Conservation (phyloP, 306 rosid genomes). For the Argentina anserina region DNA sequence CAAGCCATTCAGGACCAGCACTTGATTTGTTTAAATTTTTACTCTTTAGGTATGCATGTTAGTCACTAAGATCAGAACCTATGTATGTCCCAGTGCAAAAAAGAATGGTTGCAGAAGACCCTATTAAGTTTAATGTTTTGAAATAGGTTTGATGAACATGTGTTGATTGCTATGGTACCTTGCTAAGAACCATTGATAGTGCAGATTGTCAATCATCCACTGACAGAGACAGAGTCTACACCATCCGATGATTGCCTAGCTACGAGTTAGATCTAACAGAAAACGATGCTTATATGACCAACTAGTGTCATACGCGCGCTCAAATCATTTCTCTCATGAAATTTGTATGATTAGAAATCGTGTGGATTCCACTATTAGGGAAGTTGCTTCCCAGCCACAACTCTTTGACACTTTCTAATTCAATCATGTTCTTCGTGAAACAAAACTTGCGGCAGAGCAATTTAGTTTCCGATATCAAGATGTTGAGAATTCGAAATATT, state of each 20-base stretch:
- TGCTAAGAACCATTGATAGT: slow-evolving; percentile 21
- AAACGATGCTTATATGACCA: slow-evolving; percentile 4
- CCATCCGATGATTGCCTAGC: not conserved
- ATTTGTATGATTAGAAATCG: not conserved
- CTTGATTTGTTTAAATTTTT: slow-evolving; percentile 7
- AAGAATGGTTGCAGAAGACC: not conserved
- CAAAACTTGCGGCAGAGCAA: not conserved
- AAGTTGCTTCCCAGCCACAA: not conserved
- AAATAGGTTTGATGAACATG: not conserved
- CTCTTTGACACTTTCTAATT: not conserved
- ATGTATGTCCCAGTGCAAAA: not conserved
- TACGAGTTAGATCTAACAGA: not conserved
- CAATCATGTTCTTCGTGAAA: not conserved
- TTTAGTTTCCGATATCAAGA: not conserved
- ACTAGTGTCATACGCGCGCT: not conserved
- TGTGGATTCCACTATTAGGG: not conserved
- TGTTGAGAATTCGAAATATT: not conserved
- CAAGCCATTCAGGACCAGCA: slow-evolving; percentile 44
- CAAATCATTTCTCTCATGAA: not conserved
- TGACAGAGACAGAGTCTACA: not conserved
- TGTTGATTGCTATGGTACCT: not conserved
- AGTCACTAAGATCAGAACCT: not conserved
- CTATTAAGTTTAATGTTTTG: not conserved
- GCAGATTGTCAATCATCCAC: slow-evolving; percentile 14
- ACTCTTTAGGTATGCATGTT: slow-evolving; percentile 8